Conservation (phyloP, 805 yeast species). For the Candida parachauliodes region DNA sequence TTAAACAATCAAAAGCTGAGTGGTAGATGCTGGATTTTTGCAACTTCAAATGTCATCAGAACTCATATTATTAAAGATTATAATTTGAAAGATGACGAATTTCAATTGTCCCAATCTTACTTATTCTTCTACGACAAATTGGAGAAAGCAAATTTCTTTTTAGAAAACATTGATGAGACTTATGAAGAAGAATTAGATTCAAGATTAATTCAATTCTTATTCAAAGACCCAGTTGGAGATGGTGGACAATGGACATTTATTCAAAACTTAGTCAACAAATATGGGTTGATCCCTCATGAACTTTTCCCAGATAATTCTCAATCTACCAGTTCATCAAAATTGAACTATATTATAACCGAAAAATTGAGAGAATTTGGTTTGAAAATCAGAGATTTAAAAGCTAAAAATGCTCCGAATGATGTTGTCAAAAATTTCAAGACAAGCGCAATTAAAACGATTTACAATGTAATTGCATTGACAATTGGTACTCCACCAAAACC, state of each 20-base stretch:
- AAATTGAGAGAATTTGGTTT: constrained; percentile 79
- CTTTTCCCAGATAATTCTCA: constrained; percentile 67
- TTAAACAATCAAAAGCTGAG: constrained; percentile 61
- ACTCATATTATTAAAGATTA: constrained; percentile 57
- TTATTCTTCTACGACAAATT: constrained; percentile 82
- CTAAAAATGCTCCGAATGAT: constrained; percentile 37
- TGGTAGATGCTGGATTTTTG: constrained; percentile 90
- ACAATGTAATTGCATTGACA: constrained; percentile 61
- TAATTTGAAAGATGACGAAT: constrained; percentile 48
- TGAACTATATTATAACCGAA: constrained; percentile 63
- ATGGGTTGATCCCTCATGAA: constrained; percentile 75
- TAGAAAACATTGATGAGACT: constrained; percentile 74
- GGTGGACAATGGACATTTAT: constrained; percentile 92
- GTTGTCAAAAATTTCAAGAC: constrained; percentile 33
- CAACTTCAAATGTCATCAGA: constrained; percentile 72
- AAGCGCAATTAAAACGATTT: constrained; percentile 56
- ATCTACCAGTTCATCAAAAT: constrained; percentile 47
- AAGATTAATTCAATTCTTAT: constrained; percentile 62
- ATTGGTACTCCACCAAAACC: constrained; percentile 81
- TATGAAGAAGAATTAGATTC: constrained; percentile 63
- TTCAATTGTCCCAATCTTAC: constrained; percentile 76
- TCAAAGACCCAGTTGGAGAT: constrained; percentile 66
- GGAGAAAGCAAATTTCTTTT: constrained; percentile 77
- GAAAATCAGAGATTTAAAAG: constrained; percentile 51
- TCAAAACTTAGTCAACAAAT: constrained; percentile 69